Evolutionary conservation across 306 rosid genomes (phyloP).

Genomic region (Alnus glutinosa): DNA sequence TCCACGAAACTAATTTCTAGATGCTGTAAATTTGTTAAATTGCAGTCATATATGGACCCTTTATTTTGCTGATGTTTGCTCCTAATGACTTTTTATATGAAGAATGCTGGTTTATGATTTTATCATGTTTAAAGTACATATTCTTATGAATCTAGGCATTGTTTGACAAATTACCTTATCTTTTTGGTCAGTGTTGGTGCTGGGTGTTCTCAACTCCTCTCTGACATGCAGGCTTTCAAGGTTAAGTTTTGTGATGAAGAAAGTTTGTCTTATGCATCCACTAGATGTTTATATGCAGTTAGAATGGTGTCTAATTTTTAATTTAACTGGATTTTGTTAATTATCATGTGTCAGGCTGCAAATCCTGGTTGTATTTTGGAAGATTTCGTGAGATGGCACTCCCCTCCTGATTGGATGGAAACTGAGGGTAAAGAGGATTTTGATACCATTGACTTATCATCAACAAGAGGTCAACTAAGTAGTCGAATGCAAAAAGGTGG

Average conservation of each 20-base stretch:
- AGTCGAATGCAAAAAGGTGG: constrained; percentile 96
- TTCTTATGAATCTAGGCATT: constrained; percentile 12
- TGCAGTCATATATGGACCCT: background rate
- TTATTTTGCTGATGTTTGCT: constrained; percentile 11
- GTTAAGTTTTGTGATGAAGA: constrained; percentile 43
- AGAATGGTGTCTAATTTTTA: constrained; percentile 25
- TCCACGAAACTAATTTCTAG: background rate
- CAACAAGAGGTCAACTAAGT: constrained; percentile 79
- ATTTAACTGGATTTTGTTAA: constrained; percentile 29
- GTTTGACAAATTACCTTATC: constrained; percentile 42
- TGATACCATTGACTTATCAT: constrained; percentile 44
- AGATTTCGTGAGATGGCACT: constrained; percentile 99
- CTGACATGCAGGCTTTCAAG: constrained; percentile 99
- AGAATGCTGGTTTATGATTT: background rate
- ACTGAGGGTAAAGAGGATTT: constrained; percentile 49
- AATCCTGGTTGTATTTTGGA: constrained; percentile 99
- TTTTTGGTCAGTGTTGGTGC: constrained; percentile 91
- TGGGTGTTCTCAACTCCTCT: constrained; percentile 98
- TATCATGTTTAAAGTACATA: background rate
- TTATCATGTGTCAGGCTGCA: constrained; percentile 68
- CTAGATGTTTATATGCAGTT: constrained; percentile 22
- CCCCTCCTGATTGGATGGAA: constrained; percentile 99
- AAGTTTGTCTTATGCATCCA: constrained; percentile 22
- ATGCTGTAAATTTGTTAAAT: background rate
- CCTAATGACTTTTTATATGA: background rate